Evolutionary conservation across 768 basidiomycete species (phyloP).

Genomic region (Brasilioporus rufonigricans): DNA sequence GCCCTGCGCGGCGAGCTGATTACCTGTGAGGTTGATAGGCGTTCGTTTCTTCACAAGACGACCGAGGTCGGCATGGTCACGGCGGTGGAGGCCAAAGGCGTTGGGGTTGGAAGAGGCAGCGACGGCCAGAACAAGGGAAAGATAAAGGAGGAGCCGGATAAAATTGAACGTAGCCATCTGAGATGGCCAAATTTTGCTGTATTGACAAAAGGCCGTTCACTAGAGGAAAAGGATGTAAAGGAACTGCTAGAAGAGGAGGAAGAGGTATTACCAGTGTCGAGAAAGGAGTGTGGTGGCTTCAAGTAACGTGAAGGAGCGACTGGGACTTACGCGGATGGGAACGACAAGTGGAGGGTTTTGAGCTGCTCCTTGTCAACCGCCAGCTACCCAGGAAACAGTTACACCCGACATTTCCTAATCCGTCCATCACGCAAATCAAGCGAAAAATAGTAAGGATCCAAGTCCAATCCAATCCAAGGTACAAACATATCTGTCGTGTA

Average conservation of each 20-base stretch:
- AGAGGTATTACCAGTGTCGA: no score
- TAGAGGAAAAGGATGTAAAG: neutral
- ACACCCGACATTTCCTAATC: conserved; percentile 11
- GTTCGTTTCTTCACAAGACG: conserved; percentile 70
- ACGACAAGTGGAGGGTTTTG: neutral
- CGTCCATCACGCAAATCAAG: conserved; percentile 2
- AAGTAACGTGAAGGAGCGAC: neutral
- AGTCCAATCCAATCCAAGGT: neutral
- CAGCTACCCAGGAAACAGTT: conserved; percentile 14
- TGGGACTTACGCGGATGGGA: neutral
- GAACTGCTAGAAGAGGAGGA: neutral
- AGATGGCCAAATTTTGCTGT: conserved; percentile 6
- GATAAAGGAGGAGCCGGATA: conserved; percentile 57
- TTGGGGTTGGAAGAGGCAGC: conserved; percentile 46
- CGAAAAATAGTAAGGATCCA: no score
- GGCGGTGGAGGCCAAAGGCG: conserved; percentile 41
- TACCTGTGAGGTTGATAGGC: conserved; percentile 19
- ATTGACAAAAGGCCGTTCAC: neutral
- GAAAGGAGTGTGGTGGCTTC: neutral
- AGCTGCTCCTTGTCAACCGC: conserved; percentile 15
- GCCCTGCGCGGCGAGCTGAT: neutral
- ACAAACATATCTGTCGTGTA: neutral
- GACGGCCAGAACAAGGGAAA: conserved; percentile 54
- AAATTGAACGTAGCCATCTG: conserved; percentile 55
- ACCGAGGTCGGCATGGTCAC: conserved; percentile 56